Conservation (phyloP, 306 rosid genomes). For the Cucurbita argyrosperma region DNA sequence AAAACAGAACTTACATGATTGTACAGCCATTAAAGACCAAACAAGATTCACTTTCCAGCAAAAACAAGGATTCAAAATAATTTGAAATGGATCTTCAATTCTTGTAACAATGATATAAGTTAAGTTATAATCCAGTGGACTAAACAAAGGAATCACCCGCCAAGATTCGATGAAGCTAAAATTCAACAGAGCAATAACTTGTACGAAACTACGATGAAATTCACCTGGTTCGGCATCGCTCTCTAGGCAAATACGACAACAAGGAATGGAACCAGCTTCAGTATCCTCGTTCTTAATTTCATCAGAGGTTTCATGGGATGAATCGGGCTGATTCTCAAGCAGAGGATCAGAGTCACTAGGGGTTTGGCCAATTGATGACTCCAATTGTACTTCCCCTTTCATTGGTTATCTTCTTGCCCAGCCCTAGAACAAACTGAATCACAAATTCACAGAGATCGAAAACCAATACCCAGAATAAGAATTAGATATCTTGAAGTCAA, state of each 20-base stretch:
- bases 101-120: neutral
- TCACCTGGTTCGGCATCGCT: conserved; percentile 82
- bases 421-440: conserved; percentile 18
- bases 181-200: neutral
- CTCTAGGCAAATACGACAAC: conserved; percentile 94
- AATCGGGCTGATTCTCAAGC: conserved; percentile 34
- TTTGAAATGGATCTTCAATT: neutral
- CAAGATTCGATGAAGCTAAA: neutral
- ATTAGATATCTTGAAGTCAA: neutral
- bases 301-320: conserved; percentile 38
- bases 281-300: conserved; percentile 66
- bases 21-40: neutral
- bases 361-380: conserved; percentile 32
- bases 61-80: neutral
- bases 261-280: conserved; percentile 64
- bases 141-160: neutral
- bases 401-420: conserved; percentile 25
- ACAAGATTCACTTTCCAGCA: neutral
- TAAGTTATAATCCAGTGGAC: neutral
- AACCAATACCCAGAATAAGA: neutral
- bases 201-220: neutral
- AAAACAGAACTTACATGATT: neutral
- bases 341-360: conserved; percentile 81
- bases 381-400: conserved; percentile 86
- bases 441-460: conserved; percentile 3